Conservation (phyloP, 441 rosid genomes). For the Dalechampia spathulata region DNA sequence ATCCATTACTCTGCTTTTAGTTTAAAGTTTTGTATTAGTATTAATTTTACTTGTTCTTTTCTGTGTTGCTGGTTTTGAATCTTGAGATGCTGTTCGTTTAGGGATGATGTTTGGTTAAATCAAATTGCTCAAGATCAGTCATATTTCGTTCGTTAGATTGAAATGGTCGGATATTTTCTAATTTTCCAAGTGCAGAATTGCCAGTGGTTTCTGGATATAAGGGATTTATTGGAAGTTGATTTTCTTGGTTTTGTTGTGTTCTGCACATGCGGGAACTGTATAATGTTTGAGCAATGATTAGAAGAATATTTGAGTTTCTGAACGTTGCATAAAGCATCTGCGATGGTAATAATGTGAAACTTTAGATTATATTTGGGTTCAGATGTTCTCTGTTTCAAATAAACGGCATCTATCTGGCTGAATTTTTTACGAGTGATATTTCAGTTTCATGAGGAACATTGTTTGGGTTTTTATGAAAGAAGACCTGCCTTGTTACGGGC, state of each 20-base stretch:
- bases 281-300: conserved; percentile 6
- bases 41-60: conserved; percentile 14
- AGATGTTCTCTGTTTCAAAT: conserved; percentile 13
- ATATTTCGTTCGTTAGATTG: conserved; percentile 25
- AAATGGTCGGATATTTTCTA: conserved; percentile 18
- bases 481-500: conserved; percentile 16
- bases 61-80: conserved; percentile 32
- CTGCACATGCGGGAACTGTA: conserved; percentile 11
- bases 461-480: conserved; percentile 14
- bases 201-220: conserved; percentile 17
- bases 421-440: too few species aligned
- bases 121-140: conserved; percentile 44
- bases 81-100: conserved; percentile 44
- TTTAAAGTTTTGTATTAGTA: conserved; percentile 12
- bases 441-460: conserved; percentile 3
- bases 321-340: conserved; percentile 3
- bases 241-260: conserved; percentile 14
- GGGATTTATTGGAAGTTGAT: conserved; percentile 18
- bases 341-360: not conserved
- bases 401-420: too few species aligned
- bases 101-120: conserved; percentile 40
- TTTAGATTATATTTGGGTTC: conserved; percentile 10
- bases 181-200: conserved; percentile 11
- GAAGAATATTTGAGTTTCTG: not conserved
- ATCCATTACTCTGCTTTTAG: too few species aligned